These are phyloP conservation scores for Nematocida ausubeli DNA, from an alignment of 371 early-diverging fungal species.

Conservation along the genomic window DNA sequence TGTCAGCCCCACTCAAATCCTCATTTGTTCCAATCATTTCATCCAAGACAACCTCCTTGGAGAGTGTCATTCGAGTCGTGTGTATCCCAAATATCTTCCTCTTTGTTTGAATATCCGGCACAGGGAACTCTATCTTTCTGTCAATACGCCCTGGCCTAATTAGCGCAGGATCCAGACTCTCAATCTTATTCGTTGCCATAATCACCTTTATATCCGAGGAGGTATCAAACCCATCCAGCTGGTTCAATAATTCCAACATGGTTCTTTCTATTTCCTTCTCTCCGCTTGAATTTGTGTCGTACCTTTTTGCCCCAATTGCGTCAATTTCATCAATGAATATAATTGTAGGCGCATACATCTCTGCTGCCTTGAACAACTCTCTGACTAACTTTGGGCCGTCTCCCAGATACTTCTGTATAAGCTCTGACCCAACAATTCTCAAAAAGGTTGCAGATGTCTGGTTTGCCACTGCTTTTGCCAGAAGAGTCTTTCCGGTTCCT, in stretches of 20 bases:
- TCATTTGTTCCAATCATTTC: constrained; percentile 96
- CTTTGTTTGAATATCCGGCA: constrained; percentile 96
- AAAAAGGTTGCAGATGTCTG: constrained; percentile 98
- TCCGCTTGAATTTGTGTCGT: constrained; percentile 88
- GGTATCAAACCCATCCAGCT: constrained; percentile 99
- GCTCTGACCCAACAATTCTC: constrained; percentile 97
- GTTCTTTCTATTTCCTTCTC: constrained; percentile 97
- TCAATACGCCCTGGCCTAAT: constrained; percentile 99
- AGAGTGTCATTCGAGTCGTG: constrained; percentile 90
- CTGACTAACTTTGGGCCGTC: constrained; percentile 98
- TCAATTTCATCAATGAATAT: constrained; percentile 99
- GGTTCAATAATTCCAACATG: constrained; percentile 98
- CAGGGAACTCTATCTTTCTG: constrained; percentile 98
- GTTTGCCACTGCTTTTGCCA: constrained; percentile 99
- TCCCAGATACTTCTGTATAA: constrained; percentile 99
- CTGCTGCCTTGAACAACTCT: constrained; percentile 95
- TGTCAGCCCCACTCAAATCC: constrained; percentile 97
- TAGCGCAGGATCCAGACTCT: constrained; percentile 93
- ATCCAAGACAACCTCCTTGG: constrained; percentile 90
- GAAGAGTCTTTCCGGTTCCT: constrained; percentile 95
- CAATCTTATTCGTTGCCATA: constrained; percentile 99
- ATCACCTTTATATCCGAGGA: constrained; percentile 96
- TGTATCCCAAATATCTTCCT: constrained; percentile 96
- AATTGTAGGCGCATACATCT: constrained; percentile 96
- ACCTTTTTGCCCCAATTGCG: constrained; percentile 86